Conservation (phyloP, 805 yeast species). For the Barnettozyma siamensis region DNA sequence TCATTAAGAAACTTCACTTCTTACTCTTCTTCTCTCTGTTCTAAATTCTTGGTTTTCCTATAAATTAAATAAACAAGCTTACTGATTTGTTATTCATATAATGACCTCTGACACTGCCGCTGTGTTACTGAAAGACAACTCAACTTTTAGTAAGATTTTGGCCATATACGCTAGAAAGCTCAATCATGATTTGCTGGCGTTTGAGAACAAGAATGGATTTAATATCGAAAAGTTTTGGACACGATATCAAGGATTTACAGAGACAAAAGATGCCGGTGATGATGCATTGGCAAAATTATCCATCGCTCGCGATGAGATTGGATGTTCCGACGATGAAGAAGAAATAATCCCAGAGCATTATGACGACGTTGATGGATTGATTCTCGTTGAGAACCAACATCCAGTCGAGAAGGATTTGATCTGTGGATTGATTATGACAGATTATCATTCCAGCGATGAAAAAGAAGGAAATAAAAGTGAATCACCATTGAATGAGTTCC, state of each 20-base stretch:
- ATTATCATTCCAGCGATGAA: constrained; percentile 12
- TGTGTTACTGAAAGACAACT: constrained; percentile 18
- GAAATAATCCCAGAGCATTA: constrained; percentile 12
- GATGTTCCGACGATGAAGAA: constrained; percentile 3
- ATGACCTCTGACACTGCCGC: constrained; percentile 7
- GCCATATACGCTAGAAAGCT: constrained; percentile 32
- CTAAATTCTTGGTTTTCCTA: too few species aligned
- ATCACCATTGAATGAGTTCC: constrained; percentile 14
- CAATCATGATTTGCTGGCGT: constrained; percentile 18
- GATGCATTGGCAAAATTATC: neutral
- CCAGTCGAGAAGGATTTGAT: constrained; percentile 26
- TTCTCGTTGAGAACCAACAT: constrained; percentile 29
- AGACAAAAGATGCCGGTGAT: neutral
- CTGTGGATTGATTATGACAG: constrained; percentile 34
- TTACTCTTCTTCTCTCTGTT: too few species aligned
- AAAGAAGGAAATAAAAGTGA: constrained; percentile 21
- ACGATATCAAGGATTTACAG: neutral
- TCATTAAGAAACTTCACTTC: too few species aligned
- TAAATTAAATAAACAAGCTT: too few species aligned
- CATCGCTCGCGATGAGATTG: constrained; percentile 7
- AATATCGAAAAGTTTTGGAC: constrained; percentile 27
- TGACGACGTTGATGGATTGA: constrained; percentile 20
- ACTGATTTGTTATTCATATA: too few species aligned
- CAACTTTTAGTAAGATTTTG: constrained; percentile 35
- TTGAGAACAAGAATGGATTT: constrained; percentile 30